Base-by-base conservation (phyloP, 768 basidiomycete genomes). In the Boletus rubescentipes region DNA sequence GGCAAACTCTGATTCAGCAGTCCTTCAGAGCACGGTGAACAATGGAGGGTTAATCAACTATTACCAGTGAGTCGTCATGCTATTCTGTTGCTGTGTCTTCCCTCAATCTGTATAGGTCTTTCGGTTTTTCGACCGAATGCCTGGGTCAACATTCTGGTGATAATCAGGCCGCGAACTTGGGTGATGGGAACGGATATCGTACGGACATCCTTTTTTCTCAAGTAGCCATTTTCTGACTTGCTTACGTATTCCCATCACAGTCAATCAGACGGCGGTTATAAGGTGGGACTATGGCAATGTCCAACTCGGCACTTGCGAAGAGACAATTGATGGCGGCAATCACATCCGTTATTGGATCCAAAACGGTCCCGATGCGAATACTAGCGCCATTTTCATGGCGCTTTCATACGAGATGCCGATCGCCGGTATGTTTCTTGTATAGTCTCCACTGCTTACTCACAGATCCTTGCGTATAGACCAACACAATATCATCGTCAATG, bases 271-370 rank as follows among this genome's bases (percentile, higher is more conserved):
- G 0, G 83, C 84, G 9, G 88, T 87, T n/a, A 83, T 95, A 23
- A 80, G 94, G 34, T 93, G 83, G 81, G 81, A 93, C 65, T 98
- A 91, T 67, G 84, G 83, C 9, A 84, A 96, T 61, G 81, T 85
- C 1, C 74, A 83, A 47, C 69, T 94, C n/a, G 94, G 94, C 0
- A 82, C 93, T 1, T 96, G 94, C 71, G 73, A 80, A 60, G 93
- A 97, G 71, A 89, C 91, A 2, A 79, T 95, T 38, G 66, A 89
- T 60, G 93, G 93, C 2, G 94, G 94, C 7, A 81, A 89, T 64
- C 93, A 97, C 66, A 83, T 93, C 66, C 82, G 93, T 37, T 95
- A 93, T 68, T 95, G 92, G 93, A 70, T 77, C 6, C 93, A 95
- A 72, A 79, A 90, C 54, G 92, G 91, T 0, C 56, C 72, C 12